Evolutionary conservation across 495 filamentous ascomycete species (phyloP).

Genomic region (Aspergillus haitiensis): DNA sequence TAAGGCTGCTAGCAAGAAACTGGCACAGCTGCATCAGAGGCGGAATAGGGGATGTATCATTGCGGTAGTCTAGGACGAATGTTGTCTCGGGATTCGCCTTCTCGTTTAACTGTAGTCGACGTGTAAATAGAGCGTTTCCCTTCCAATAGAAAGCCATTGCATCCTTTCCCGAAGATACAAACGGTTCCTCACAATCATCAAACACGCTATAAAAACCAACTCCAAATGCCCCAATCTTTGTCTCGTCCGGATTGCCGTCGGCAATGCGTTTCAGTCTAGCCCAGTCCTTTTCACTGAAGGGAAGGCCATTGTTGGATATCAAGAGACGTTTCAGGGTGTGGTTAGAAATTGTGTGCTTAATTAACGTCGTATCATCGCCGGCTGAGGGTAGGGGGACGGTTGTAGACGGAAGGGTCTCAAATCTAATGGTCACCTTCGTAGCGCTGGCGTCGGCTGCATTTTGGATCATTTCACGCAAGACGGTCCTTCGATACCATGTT

Average conservation of each 20-base stretch:
- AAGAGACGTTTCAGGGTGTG: conserved; percentile 80
- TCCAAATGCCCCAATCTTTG: conserved; percentile 97
- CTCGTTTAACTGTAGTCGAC: conserved; percentile 67
- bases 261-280: conserved; percentile 90
- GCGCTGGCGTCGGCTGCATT: conserved; percentile 96
- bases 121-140: conserved; percentile 88
- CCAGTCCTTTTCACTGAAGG: conserved; percentile 90
- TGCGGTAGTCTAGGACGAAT: conserved; percentile 91
- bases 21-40: conserved; percentile 80
- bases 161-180: conserved; percentile 84
- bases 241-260: conserved; percentile 97
- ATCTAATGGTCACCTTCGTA: conserved; percentile 82
- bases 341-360: conserved; percentile 80
- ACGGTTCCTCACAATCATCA: conserved; percentile 95
- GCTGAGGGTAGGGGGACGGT: conserved; percentile 68
- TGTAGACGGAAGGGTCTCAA: conserved; percentile 82
- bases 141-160: conserved; percentile 99
- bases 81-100: conserved; percentile 70
- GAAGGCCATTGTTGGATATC: conserved; percentile 85
- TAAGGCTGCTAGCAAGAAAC: conserved; percentile 92
- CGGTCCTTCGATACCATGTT: conserved; percentile 44
- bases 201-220: conserved; percentile 99
- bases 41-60: conserved; percentile 78
- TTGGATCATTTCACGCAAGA: conserved; percentile 90
- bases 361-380: conserved; percentile 62